Evolutionary conservation across 495 filamentous ascomycete genomes (phyloP).

Genomic region (Immersiella caudata): DNA sequence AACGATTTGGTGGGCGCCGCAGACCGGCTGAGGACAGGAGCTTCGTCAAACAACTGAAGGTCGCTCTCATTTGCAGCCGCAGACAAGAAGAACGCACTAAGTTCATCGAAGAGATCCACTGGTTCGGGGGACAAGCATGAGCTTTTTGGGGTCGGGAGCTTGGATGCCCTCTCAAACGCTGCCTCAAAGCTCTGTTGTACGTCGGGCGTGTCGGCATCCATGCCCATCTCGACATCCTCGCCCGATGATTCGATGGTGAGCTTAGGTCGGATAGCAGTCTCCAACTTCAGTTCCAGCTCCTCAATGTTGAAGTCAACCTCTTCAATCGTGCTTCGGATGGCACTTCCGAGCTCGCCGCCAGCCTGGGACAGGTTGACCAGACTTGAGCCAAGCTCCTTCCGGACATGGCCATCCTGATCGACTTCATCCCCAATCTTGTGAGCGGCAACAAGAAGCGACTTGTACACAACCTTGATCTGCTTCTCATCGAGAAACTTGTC

Average conservation of each 20-base stretch:
- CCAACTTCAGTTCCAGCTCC: constrained; percentile 69
- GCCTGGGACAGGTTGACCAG: constrained; percentile 64
- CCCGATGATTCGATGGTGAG: constrained; percentile 36
- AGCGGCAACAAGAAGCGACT: constrained; percentile 61
- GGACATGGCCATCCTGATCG: constrained; percentile 52
- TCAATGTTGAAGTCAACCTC: constrained; percentile 67
- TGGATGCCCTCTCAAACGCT: constrained; percentile 37
- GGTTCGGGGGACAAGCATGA: constrained; percentile 54
- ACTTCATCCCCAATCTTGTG: constrained; percentile 53
- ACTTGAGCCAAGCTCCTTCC: constrained; percentile 64
- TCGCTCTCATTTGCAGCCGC: constrained; percentile 53
- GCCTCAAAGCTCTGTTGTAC: constrained; percentile 28
- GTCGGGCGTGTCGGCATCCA: constrained; percentile 35
- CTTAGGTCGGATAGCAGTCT: constrained; percentile 61
- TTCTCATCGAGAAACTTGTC: constrained; percentile 61
- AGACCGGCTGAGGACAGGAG: constrained; percentile 60
- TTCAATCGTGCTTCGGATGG: constrained; percentile 61
- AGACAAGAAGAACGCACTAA: constrained; percentile 66
- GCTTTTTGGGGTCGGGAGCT: constrained; percentile 38
- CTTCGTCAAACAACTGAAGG: constrained; percentile 59
- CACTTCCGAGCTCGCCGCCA: constrained; percentile 54
- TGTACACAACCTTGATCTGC: constrained; percentile 63
- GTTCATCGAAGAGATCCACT: constrained; percentile 52
- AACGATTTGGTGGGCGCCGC: constrained; percentile 61
- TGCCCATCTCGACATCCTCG: constrained; percentile 59